A percentile compares a stretch with the other conserved stretches of the same genome.
These are phyloP conservation scores for Cordyceps sp. DNA, from an alignment of 2,329 filamentous ascomycete genomes.

Conservation along the genomic window DNA sequence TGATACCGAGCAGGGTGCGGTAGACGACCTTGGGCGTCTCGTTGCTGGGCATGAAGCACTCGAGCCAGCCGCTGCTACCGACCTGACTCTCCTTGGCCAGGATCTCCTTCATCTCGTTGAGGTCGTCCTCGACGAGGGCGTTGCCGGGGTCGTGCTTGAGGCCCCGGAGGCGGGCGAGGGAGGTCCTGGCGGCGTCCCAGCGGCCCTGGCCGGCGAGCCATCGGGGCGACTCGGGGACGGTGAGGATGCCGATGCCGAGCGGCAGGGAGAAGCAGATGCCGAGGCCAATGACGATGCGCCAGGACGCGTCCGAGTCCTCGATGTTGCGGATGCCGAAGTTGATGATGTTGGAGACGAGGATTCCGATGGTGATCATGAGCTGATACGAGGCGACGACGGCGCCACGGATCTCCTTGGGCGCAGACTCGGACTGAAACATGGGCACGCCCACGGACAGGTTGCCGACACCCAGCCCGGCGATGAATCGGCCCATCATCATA, in stretches of 20 bases:
- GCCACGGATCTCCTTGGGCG: constrained; percentile 46
- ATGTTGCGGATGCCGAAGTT: constrained; percentile 41
- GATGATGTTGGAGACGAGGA: constrained; percentile 39
- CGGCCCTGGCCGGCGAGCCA: constrained; percentile 31
- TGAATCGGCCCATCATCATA: constrained; percentile 45
- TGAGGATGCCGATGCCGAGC: constrained; percentile 31
- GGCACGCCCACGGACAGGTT: constrained; percentile 45
- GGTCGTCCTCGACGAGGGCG: constrained; percentile 30
- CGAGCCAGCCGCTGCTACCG: constrained; percentile 25
- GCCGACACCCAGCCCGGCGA: constrained; percentile 51
- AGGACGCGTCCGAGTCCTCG: constrained; percentile 28
- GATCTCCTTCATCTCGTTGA: constrained; percentile 31
- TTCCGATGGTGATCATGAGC: constrained; percentile 52
- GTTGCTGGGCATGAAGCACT: constrained; percentile 47
- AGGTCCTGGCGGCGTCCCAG: constrained; percentile 28
- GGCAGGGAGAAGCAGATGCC: constrained; percentile 36
- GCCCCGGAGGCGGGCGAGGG: constrained; percentile 35
- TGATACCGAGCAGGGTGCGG: constrained; percentile 43
- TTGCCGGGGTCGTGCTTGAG: constrained; percentile 27
- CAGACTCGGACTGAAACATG: constrained; percentile 55
- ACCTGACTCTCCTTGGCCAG: constrained; percentile 19
- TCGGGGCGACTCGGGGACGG: constrained; percentile 38
- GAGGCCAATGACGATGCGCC: constrained; percentile 44
- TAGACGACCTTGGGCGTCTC: constrained; percentile 50
- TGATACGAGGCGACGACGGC: constrained; percentile 49